Evolutionary conservation across 2,329 filamentous ascomycete genomes (phyloP), one percentile per base, ranked within the genome.

Genomic region (Penicillium hordei): DNA sequence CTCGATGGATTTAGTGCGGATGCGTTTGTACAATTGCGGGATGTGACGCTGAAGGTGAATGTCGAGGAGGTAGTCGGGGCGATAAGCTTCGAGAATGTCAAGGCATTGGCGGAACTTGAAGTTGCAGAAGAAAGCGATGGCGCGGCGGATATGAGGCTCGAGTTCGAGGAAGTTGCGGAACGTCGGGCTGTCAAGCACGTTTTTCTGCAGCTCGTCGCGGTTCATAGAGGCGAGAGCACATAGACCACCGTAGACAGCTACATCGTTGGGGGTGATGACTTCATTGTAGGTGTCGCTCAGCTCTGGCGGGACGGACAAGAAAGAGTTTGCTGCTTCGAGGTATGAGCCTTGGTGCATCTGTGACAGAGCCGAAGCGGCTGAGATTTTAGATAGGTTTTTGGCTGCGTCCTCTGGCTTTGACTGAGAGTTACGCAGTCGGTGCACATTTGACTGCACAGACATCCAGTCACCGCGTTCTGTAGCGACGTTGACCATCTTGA

Each of bases 121-220:
- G 65, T 89, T 91, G 66, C 93, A 91, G 77, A 97, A 99, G 71
- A 91, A 88, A 8, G 85, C 86, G 66, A 99, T 89, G 13, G 94
- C 93, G 58, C 93, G 93, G 62, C 94, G 90, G 61, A 99, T 89
- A 69, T 97, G 93, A 4, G 93, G 92, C 75, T 97, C 94, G 0
- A 95, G 83, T 73, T 97, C 94, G 15, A 99, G 83, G 71, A 94
- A 96, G 45, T 84, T 86, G 52, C 94, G 89, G 78, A 99, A 99
- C 12, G 82, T 80, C 34, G 80, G 79, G 70, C 91, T 96, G 38
- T 94, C 90, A 0, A 99, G 83, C 2, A 97, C 91, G 7, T 81
- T 81, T 6, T 76, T 78, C 72, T 94, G 89, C 23, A 99, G 81
- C 60, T 91, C 86, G 8, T 82, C 79, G 48, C 94, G 86, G 59